Evolutionary conservation across 371 early-diverging fungal genomes (phyloP).

Genomic region (Umbelopsis sp.): DNA sequence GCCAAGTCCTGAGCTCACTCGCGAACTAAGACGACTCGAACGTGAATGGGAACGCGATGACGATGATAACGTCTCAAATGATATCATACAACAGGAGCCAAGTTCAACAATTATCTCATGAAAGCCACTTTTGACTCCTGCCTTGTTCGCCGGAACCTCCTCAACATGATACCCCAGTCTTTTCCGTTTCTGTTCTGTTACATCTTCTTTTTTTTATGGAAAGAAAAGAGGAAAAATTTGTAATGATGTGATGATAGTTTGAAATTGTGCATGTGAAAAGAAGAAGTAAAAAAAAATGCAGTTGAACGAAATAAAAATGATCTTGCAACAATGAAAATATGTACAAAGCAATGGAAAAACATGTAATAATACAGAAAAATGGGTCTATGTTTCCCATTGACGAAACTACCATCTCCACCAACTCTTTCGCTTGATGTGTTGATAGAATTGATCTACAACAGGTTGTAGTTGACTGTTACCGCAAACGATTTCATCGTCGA

Average conservation of each 20-base stretch:
- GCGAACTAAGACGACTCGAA: constrained; percentile 32
- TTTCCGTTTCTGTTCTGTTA: not conserved
- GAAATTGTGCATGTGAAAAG: not conserved
- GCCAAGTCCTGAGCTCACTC: constrained; percentile 33
- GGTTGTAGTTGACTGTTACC: not conserved
- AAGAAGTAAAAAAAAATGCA: not conserved
- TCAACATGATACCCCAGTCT: constrained; percentile 5
- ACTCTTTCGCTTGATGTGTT: constrained; percentile 6
- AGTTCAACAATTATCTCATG: not conserved
- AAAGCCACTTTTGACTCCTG: not conserved
- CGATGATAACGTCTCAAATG: not conserved
- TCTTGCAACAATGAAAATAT: not conserved
- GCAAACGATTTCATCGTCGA: constrained; percentile 7
- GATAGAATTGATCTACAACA: not conserved
- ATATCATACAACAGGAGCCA: constrained; percentile 1
- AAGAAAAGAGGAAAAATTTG: too few species aligned
- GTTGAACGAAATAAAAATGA: not conserved
- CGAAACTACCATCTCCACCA: not conserved
- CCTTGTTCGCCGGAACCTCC: not conserved
- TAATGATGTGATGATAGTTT: not conserved
- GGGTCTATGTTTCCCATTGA: not conserved
- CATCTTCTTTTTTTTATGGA: not conserved
- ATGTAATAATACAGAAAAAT: not conserved
- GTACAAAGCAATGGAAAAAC: not conserved
- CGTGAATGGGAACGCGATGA: constrained; percentile 32